phyloP scores from a whole-genome alignment of 2,329 filamentous ascomycete genomes.

The Colletotrichum sp. region DNA sequence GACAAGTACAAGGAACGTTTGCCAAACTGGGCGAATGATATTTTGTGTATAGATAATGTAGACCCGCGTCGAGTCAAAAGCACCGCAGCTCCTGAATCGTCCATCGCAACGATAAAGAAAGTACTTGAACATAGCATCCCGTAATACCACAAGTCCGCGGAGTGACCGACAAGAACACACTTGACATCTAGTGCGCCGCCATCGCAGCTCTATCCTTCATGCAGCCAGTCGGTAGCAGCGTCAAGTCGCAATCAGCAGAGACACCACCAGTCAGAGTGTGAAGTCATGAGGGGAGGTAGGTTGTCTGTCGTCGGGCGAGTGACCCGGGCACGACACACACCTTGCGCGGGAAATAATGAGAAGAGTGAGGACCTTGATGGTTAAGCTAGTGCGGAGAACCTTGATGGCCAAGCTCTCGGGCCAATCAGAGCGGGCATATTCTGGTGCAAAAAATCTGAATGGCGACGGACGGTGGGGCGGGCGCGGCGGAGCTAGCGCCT shows the following conservation, averaged over 20 bases:
- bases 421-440: not conserved
- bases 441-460: not conserved
- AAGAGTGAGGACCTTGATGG: constrained; percentile 16
- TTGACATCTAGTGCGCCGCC: not conserved
- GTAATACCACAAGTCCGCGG: not conserved
- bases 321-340: not conserved
- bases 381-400: constrained; percentile 16
- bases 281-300: not conserved
- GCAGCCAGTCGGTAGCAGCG: not conserved
- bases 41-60: not conserved
- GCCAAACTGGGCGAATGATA: not conserved
- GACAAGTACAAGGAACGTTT: not conserved
- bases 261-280: not conserved
- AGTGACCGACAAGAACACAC: not conserved
- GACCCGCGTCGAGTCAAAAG: not conserved
- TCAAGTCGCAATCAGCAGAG: not conserved
- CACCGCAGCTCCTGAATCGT: not conserved
- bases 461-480: not conserved
- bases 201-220: not conserved
- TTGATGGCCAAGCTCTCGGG: not conserved
- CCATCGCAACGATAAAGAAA: not conserved
- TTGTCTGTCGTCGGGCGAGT: not conserved
- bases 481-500: not conserved
- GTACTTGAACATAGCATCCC: not conserved
- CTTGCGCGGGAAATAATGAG: not conserved